A percentile compares a stretch with the other conserved stretches of the same genome.
phyloP scores from a whole-genome alignment of 148 eudicot species.

The Spergularia marina region DNA sequence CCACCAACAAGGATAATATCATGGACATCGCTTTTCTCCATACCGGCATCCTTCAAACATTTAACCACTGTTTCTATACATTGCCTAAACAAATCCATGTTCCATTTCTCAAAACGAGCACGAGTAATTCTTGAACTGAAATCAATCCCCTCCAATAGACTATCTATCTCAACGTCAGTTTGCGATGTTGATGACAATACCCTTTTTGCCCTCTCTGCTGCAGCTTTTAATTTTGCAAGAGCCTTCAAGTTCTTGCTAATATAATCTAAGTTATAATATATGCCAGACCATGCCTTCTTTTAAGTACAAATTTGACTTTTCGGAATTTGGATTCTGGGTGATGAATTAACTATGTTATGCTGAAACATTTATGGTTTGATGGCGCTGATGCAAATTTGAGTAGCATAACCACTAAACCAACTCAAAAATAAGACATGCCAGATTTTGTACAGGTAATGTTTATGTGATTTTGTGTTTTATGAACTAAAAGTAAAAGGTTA shows the following conservation, averaged over 20 bases:
- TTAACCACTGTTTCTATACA: not conserved
- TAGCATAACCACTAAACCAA: no score
- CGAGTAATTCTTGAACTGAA: not conserved
- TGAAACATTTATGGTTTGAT: no score
- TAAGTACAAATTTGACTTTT: no score
- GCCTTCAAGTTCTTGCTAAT: not conserved
- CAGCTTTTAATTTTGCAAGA: not conserved
- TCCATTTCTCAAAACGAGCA: conserved; percentile 2
- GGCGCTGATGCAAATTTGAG: no score
- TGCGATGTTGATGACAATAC: not conserved
- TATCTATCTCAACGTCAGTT: not conserved
- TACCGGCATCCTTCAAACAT: conserved; percentile 6
- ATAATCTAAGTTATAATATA: no score
- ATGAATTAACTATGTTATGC: no score
- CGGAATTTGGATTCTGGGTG: no score
- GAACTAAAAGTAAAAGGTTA: no score
- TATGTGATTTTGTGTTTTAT: no score
- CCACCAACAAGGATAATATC: conserved; percentile 3
- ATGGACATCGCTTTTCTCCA: conserved; percentile 2
- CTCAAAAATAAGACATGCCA: no score
- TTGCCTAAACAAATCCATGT: not conserved
- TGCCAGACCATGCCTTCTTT: no score
- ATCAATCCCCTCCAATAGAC: conserved; percentile 5
- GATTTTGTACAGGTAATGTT: no score
- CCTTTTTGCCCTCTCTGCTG: not conserved